Conservation (phyloP, 169 alveolate genomes). For the Hepatocystis sp. region DNA sequence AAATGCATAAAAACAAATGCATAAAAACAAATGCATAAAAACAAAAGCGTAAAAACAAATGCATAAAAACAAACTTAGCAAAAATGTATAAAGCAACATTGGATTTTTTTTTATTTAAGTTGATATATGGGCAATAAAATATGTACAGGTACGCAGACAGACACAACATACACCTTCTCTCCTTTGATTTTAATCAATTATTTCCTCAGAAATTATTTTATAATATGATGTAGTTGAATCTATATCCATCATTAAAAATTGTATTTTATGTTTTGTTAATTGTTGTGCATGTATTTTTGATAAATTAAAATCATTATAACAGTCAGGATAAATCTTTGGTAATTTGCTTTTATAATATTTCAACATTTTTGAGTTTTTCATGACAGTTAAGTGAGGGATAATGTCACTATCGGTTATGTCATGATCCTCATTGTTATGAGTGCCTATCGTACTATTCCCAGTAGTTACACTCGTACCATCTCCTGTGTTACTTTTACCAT, state of each 20-base stretch:
- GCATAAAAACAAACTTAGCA: too few species aligned
- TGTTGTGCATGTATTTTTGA: conserved; percentile 42
- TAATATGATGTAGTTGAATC: conserved; percentile 37
- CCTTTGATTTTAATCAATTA: too few species aligned
- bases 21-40: too few species aligned
- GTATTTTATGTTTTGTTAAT: conserved; percentile 15
- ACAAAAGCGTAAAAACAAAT: too few species aligned
- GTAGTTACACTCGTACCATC: too few species aligned
- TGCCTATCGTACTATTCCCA: too few species aligned
- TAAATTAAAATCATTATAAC: conserved; percentile 34
- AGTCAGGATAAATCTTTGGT: conserved; percentile 49
- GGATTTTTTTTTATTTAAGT: too few species aligned
- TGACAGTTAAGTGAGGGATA: conserved; percentile 63
- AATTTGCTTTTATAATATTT: conserved; percentile 25
- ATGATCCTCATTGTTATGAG: not conserved
- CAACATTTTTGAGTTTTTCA: conserved; percentile 51
- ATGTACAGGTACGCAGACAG: conserved; percentile 9
- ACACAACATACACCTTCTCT: too few species aligned
- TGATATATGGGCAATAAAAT: not conserved
- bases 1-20: too few species aligned
- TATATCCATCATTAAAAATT: conserved; percentile 47
- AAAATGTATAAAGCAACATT: too few species aligned
- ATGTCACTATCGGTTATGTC: not conserved
- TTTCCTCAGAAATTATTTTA: conserved; percentile 41
- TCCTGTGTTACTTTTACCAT: not conserved